A percentile compares a stretch with the other conserved stretches of the same genome.
Evolutionary conservation across 2,329 filamentous ascomycete species (phyloP).

Genomic region (Calonectria crousiana): DNA sequence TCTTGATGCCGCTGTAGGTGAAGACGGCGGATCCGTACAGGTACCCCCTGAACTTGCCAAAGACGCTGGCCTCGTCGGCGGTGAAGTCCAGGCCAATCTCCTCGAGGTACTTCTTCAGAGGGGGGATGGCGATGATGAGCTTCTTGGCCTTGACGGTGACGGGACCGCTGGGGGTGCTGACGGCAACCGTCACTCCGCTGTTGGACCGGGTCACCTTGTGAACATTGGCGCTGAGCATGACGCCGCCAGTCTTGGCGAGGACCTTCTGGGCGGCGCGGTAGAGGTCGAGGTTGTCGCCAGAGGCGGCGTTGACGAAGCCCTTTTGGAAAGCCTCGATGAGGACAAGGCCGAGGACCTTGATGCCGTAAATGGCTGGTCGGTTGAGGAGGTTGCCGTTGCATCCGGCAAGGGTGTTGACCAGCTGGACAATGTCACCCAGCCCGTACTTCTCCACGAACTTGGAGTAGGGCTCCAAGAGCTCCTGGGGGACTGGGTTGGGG

Average conservation of each 20-base stretch:
- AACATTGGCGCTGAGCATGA: background rate
- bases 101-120: constrained; percentile 22
- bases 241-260: background rate
- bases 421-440: background rate
- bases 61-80: constrained; percentile 10
- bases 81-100: constrained; percentile 24
- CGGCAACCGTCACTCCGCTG: background rate
- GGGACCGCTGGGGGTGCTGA: background rate
- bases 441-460: constrained; percentile 9
- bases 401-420: background rate
- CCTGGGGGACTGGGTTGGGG: constrained; percentile 7
- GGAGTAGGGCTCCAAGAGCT: constrained; percentile 6
- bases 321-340: background rate
- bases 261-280: background rate
- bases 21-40: constrained; percentile 31
- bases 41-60: constrained; percentile 28
- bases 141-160: constrained; percentile 28
- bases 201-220: background rate
- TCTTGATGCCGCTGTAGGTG: background rate
- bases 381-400: constrained; percentile 8
- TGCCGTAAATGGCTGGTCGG: constrained; percentile 4
- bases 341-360: background rate
- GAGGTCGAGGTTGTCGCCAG: constrained; percentile 12
- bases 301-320: constrained; percentile 6
- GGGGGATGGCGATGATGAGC: constrained; percentile 34